A percentile compares a stretch with the other conserved stretches of the same genome.
Conservation (phyloP, 352 stramenopile genomes). For the Globisporangium paroecandrum region DNA sequence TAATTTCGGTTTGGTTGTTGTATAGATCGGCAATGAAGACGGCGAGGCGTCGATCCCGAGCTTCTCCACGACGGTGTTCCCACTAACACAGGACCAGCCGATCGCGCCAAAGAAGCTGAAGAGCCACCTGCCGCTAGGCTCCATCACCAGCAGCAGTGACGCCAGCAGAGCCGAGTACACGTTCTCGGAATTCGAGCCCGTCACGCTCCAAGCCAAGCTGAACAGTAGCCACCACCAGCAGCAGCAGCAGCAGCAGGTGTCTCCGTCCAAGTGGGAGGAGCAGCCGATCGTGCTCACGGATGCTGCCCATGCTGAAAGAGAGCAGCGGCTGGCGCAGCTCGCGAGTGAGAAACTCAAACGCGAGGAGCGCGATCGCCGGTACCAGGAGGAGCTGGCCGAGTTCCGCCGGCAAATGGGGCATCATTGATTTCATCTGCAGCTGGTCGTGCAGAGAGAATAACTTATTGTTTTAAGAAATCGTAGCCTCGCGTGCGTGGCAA, state of each 20-base stretch:
- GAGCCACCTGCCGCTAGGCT: background rate
- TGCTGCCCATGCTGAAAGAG: constrained; percentile 27
- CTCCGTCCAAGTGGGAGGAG: constrained; percentile 38
- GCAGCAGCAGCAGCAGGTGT: background rate
- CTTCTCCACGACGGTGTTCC: constrained; percentile 13
- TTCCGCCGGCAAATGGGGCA: constrained; percentile 30
- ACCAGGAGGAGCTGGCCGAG: constrained; percentile 51
- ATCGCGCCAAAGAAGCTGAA: background rate
- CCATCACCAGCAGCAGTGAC: background rate
- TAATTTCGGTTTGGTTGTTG: background rate
- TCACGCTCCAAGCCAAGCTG: background rate
- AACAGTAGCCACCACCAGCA: background rate
- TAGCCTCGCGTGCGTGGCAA: background rate
- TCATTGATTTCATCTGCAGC: background rate
- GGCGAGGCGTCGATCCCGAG: constrained; percentile 15
- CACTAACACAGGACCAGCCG: background rate
- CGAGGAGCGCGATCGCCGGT: constrained; percentile 47
- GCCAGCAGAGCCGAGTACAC: constrained; percentile 18
- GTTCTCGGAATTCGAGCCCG: constrained; percentile 24
- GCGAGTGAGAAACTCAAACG: constrained; percentile 23
- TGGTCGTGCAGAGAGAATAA: background rate
- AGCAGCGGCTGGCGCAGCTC: constrained; percentile 25
- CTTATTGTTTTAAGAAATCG: background rate
- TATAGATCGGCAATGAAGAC: background rate
- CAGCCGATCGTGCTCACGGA: constrained; percentile 43